Evolutionary conservation across 495 filamentous ascomycete genomes (phyloP).

Genomic region (Hypoxylon crocopeplum): DNA sequence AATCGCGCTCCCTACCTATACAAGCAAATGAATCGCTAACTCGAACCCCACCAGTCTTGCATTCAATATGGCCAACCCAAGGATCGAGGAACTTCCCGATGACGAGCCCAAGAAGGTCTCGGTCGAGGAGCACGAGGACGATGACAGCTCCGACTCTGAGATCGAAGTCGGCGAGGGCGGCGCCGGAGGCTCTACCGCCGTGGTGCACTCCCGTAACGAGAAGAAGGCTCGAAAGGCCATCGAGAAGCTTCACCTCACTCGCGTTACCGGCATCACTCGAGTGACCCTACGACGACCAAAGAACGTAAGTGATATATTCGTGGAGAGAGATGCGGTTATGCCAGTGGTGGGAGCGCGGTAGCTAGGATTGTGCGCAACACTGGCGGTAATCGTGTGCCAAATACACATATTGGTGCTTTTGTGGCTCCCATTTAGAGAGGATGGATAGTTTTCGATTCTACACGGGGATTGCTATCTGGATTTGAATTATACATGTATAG

Average conservation of each 20-base stretch:
- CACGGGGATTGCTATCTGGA: neutral
- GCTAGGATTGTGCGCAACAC: slow-evolving; percentile 1
- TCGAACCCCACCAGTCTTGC: slow-evolving; percentile 26
- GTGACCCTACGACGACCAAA: slow-evolving; percentile 97
- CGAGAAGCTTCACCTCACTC: slow-evolving; percentile 95
- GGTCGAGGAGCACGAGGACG: slow-evolving; percentile 78
- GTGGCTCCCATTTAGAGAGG: no score
- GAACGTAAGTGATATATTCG: slow-evolving; percentile 83
- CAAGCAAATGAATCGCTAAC: slow-evolving; percentile 23
- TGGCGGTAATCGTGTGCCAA: neutral
- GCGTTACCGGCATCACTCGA: slow-evolving; percentile 94
- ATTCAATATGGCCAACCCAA: slow-evolving; percentile 90
- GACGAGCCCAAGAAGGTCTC: slow-evolving; percentile 82
- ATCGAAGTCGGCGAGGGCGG: slow-evolving; percentile 70
- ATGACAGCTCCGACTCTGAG: slow-evolving; percentile 77
- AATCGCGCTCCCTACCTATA: no score
- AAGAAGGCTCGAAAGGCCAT: slow-evolving; percentile 99
- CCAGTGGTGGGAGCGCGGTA: neutral
- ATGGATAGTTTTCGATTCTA: neutral
- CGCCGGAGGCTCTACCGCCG: slow-evolving; percentile 84
- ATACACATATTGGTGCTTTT: no score
- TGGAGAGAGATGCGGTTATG: neutral
- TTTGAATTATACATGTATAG: neutral
- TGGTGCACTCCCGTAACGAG: slow-evolving; percentile 97
- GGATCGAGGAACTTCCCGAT: slow-evolving; percentile 96